Evolutionary conservation across 1,139 yeast genomes (phyloP).

Genomic region (Scheffersomyces titani): DNA sequence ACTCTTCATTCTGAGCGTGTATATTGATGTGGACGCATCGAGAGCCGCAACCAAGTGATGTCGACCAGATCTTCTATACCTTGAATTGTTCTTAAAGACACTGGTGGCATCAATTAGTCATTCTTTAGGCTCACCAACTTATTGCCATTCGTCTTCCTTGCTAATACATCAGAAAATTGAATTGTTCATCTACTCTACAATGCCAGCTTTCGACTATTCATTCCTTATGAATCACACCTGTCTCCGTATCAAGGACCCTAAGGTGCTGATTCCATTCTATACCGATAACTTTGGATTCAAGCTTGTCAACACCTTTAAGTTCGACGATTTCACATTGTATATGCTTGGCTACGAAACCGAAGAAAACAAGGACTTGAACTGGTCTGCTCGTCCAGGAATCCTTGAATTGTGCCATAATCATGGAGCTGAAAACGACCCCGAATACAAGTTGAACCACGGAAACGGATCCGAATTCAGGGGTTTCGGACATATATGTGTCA

Average conservation of each 20-base stretch:
- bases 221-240: conserved; percentile 69
- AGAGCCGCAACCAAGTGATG: no score
- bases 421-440: conserved; percentile 66
- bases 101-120: no score
- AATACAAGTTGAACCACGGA: conserved; percentile 71
- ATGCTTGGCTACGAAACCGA: conserved; percentile 61
- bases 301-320: conserved; percentile 52
- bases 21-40: not conserved
- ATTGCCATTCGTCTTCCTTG: not conserved
- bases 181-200: conserved; percentile 10
- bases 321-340: conserved; percentile 66
- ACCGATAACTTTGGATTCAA: conserved; percentile 74
- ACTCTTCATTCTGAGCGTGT: not conserved
- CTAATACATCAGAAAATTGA: not conserved
- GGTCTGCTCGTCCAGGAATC: conserved; percentile 72
- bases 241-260: conserved; percentile 82
- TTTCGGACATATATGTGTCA: conserved; percentile 88
- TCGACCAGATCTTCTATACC: no score
- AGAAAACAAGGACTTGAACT: conserved; percentile 39
- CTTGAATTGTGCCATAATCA: conserved; percentile 83
- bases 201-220: conserved; percentile 37
- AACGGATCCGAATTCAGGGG: conserved; percentile 84
- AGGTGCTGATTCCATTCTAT: conserved; percentile 71
- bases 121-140: not conserved
- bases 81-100: no score